These are phyloP conservation scores for Tetrahymena malaccensis DNA, from an alignment of 73 alveolate species.

Conservation along the genomic window DNA sequence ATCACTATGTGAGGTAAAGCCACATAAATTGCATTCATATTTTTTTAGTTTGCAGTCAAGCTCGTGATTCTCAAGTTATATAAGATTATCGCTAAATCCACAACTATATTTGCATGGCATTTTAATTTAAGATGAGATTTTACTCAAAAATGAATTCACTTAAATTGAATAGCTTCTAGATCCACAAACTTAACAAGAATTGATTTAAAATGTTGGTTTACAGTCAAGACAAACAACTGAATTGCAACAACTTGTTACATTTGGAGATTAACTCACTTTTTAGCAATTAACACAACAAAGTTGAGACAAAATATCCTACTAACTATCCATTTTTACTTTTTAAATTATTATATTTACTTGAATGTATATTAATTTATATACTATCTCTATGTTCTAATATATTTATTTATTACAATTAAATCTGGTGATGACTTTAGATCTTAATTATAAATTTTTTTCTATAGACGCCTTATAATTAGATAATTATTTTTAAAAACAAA, in stretches of 20 bases:
- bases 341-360: neutral
- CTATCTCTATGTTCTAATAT: no score
- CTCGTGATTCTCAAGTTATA: neutral
- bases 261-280: neutral
- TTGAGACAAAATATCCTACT: neutral
- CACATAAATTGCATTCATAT: neutral
- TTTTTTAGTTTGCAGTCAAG: neutral
- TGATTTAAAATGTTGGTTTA: neutral
- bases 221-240: neutral
- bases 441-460: no score
- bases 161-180: neutral
- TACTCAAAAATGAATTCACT: neutral
- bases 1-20: neutral
- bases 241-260: neutral
- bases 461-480: no score
- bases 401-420: no score
- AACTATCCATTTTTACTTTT: neutral
- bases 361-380: no score
- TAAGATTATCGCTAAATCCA: neutral
- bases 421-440: no score
- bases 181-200: neutral
- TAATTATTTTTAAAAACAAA: no score
- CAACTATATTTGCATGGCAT: neutral
- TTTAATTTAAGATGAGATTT: neutral
- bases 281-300: neutral